Conservation (phyloP, 2,329 filamentous ascomycete genomes). For the Colletotrichum tropicale region DNA sequence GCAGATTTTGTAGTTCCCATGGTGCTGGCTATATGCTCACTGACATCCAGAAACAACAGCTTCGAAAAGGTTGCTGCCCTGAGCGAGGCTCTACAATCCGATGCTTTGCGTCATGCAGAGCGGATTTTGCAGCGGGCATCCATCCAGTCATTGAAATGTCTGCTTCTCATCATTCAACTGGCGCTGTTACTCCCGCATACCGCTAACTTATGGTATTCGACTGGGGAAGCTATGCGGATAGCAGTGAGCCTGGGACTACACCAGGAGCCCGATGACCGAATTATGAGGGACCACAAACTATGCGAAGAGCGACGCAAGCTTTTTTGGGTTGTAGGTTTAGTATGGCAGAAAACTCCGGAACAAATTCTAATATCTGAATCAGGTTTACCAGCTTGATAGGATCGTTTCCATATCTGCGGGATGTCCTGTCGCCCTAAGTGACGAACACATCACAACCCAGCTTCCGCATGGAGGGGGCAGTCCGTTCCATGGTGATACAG, state of each 20-base stretch:
- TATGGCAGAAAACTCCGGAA: fast-evolving
- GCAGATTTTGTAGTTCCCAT: background rate
- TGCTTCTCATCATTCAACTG: background rate
- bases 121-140: background rate
- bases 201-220: background rate
- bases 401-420: background rate
- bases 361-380: background rate
- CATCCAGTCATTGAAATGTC: background rate
- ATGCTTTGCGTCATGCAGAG: background rate
- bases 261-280: background rate
- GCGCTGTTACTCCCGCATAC: background rate
- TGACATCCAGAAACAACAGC: background rate
- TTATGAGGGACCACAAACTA: background rate
- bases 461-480: background rate
- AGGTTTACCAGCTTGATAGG: background rate
- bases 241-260: background rate
- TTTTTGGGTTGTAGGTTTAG: background rate
- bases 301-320: background rate
- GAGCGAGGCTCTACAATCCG: background rate
- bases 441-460: background rate
- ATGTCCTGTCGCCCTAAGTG: background rate
- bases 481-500: background rate
- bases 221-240: background rate
- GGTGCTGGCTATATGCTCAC: background rate
- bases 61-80: background rate